Percentiles rank a stretch among this genome's conserved stretches.
Conservation (phyloP, 768 basidiomycete species). For the Termitomyces sp. region DNA sequence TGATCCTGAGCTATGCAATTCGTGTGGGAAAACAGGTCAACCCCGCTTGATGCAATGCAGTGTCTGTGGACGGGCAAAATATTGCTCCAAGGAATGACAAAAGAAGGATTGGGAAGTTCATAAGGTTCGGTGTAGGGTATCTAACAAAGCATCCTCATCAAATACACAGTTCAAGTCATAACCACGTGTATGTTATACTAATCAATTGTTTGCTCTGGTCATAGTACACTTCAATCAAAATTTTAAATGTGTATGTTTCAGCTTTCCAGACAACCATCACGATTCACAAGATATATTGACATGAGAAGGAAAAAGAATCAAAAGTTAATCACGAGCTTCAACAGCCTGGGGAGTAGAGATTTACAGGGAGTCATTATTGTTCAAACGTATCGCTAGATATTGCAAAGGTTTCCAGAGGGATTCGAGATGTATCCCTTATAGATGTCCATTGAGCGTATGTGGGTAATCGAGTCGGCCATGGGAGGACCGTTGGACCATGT, state of each 20-base stretch:
- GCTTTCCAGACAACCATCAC: background rate
- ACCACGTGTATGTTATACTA: too few relatives aligned
- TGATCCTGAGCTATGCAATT: constrained; percentile 15
- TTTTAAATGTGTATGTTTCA: background rate
- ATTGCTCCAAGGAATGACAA: constrained; percentile 32
- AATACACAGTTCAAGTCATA: too few relatives aligned
- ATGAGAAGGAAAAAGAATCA: background rate
- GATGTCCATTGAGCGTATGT: constrained; percentile 29
- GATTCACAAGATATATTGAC: background rate
- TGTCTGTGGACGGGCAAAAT: constrained; percentile 24
- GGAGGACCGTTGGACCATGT: constrained; percentile 33
- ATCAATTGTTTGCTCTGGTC: too few relatives aligned
- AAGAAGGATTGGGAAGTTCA: constrained; percentile 30
- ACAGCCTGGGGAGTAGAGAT: background rate
- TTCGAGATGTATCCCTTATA: constrained; percentile 27
- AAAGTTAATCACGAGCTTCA: background rate
- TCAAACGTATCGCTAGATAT: constrained; percentile 8
- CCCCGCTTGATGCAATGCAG: constrained; percentile 20
- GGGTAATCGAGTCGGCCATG: constrained; percentile 27
- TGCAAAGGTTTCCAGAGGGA: constrained; percentile 19
- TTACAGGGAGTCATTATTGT: background rate
- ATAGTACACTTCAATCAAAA: background rate
- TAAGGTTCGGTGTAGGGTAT: constrained; percentile 8
- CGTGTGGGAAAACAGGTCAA: constrained; percentile 25
- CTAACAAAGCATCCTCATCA: background rate